A percentile compares a stretch with the other conserved stretches of the same genome.
Conservation (phyloP, 2,329 filamentous ascomycete species). For the Bipolaris gigantea region DNA sequence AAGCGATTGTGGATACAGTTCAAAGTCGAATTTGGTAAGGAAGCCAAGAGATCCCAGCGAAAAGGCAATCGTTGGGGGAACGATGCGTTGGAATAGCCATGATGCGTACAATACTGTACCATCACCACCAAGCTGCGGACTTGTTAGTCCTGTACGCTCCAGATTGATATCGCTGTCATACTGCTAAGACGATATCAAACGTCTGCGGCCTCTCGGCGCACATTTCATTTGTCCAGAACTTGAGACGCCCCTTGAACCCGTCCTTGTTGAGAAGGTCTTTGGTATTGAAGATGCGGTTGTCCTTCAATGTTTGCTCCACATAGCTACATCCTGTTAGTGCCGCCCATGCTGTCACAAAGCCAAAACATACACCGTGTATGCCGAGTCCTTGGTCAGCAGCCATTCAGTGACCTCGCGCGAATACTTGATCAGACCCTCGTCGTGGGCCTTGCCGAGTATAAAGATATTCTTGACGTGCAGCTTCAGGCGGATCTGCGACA, state of each 20-base stretch:
- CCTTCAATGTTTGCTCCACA: slow-evolving; percentile 74
- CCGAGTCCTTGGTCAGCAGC: slow-evolving; percentile 72
- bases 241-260: slow-evolving; percentile 61
- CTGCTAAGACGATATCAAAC: slow-evolving; percentile 90
- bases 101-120: slow-evolving; percentile 96
- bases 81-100: slow-evolving; percentile 94
- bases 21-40: slow-evolving; percentile 94
- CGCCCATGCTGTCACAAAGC: slow-evolving; percentile 5
- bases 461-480: slow-evolving; percentile 83
- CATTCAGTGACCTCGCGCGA: slow-evolving; percentile 78
- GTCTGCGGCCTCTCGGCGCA: slow-evolving; percentile 77
- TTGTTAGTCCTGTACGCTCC: slow-evolving; percentile 4
- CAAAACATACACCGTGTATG: slow-evolving; percentile 68
- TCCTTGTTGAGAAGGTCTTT: slow-evolving; percentile 67
- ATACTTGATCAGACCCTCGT: slow-evolving; percentile 74
- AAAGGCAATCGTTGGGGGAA: slow-evolving; percentile 91
- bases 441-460: slow-evolving; percentile 88
- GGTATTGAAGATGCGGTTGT: slow-evolving; percentile 73
- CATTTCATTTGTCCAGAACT: slow-evolving; percentile 81
- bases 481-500: slow-evolving; percentile 80
- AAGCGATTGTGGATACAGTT: slow-evolving; percentile 69
- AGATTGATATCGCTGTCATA: slow-evolving; percentile 34
- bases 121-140: slow-evolving; percentile 72
- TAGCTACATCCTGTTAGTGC: slow-evolving; percentile 46
- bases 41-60: slow-evolving; percentile 90